Evolutionary conservation across 805 yeast species (phyloP).

Genomic region (Tetrapisispora phaffii): DNA sequence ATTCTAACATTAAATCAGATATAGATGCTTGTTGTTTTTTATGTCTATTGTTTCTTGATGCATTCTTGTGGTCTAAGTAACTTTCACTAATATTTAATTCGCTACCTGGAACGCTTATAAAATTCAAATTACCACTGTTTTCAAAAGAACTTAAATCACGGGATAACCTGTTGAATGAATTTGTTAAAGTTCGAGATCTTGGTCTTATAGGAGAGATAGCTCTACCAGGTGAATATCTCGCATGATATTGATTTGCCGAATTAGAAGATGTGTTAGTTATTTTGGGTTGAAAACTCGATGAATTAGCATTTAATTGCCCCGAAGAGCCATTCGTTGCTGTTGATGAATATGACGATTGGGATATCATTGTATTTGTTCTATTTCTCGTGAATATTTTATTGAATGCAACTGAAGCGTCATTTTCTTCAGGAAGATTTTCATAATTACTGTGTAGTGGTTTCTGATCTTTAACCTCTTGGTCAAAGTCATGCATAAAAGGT

Average conservation of each 20-base stretch:
- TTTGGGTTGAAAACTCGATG: constrained; percentile 12
- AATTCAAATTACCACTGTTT: neutral
- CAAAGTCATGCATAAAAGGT: neutral
- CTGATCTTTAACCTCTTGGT: neutral
- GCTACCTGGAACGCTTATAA: neutral
- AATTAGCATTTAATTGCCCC: constrained; percentile 3
- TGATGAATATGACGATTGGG: constrained; percentile 23
- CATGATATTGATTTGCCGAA: neutral
- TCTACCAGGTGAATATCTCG: constrained; percentile 24
- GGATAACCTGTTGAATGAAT: constrained; percentile 19
- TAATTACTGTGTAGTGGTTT: neutral
- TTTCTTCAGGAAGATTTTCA: constrained; percentile 16
- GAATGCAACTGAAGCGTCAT: constrained; percentile 30
- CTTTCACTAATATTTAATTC: constrained; percentile 3
- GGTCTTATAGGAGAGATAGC: constrained; percentile 26
- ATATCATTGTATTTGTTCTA: constrained; percentile 13
- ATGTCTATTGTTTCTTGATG: constrained; percentile 10
- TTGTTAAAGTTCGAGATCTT: constrained; percentile 21
- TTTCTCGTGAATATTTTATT: constrained; percentile 23
- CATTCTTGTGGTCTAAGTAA: constrained; percentile 3
- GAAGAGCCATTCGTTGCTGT: constrained; percentile 6
- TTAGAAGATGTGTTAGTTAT: constrained; percentile 4
- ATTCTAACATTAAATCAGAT: constrained; percentile 13
- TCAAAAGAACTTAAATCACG: constrained; percentile 17
- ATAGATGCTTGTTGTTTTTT: constrained; percentile 27